These are phyloP conservation scores for Postia placenta DNA, from an alignment of 768 basidiomycete genomes.

Conservation along the genomic window DNA sequence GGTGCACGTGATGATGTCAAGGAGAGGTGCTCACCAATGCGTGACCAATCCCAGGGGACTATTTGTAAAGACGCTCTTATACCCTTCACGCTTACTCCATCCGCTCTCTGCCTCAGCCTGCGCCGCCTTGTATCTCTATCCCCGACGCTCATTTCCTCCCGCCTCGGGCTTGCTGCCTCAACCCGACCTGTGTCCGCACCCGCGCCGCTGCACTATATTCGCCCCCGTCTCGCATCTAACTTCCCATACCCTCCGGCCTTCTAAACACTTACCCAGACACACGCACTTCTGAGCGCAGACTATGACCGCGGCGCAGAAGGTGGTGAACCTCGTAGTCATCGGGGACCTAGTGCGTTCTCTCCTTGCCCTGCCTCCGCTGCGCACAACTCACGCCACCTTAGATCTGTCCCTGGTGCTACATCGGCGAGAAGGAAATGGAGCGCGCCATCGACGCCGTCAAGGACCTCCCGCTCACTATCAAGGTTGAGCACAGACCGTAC, in stretches of 20 bases:
- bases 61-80: not conserved
- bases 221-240: not conserved
- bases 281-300: not conserved
- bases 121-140: not conserved
- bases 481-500: constrained; percentile 43
- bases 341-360: constrained; percentile 29
- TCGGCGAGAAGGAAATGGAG: constrained; percentile 34
- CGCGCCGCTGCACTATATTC: not conserved
- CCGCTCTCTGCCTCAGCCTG: not conserved
- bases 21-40: not conserved
- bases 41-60: not conserved
- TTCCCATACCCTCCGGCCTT: too few species aligned
- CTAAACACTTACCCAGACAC: not conserved
- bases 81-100: not conserved
- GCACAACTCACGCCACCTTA: constrained; percentile 7
- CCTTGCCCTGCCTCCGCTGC: not conserved
- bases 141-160: not conserved
- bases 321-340: constrained; percentile 23
- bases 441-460: constrained; percentile 28
- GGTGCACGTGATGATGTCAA: not conserved
- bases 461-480: constrained; percentile 28
- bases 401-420: constrained; percentile 38
- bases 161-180: not conserved
- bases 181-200: too few species aligned
- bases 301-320: constrained; percentile 5